Base-by-base conservation (phyloP, 768 basidiomycete species). In the Calocybe indica region DNA sequence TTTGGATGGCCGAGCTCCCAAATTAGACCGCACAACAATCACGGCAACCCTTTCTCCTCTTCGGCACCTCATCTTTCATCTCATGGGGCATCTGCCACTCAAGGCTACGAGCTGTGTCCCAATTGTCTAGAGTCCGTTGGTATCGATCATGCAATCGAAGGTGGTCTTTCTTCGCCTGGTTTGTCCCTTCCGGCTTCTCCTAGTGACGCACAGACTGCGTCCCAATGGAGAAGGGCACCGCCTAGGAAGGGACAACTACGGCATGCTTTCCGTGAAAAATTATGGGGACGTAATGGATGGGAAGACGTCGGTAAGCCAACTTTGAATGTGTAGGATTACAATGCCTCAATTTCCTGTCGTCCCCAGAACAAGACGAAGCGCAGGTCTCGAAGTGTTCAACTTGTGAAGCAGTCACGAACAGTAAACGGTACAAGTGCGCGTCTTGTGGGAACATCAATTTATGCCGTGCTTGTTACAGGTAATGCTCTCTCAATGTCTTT, bases 401-500 rank as follows among this genome's bases (percentile, higher is more conserved):
- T n/a, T 97, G 94, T 62, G 71, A 73, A 41, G 79, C 77, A 29
- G 59, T 68, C 5, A 79, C 88, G 4, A 69, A 68, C 29, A 70
- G 71, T 38, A 80, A 82, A 56, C 76, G 90, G 14, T 94, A 85
- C 68, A 93, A 91, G 66, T 96, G 93, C 64, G 78, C 80, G 5
- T 84, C 83, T 6, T 95, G 94, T 62, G 61, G 74, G 46, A 82
- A 84, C 51, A 87, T 91, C 60, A 82, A 85, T 56, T 67, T 96
- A 29, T 97, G 93, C 62, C 74, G 82, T 30, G 82, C 82, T 0
- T 92, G 90, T 57, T 93, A 88, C 62, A 79, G 86, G 91, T 90
- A 43, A 50, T 68, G 52, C 39, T 39, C 14, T 15, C 43, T 30
- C 31, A 36, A 41, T 22, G 9, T 48, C 8, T 48, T 14, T 31